Base-by-base conservation (phyloP, 2,329 filamentous ascomycete species). In the Cytospora chrysosperma region DNA sequence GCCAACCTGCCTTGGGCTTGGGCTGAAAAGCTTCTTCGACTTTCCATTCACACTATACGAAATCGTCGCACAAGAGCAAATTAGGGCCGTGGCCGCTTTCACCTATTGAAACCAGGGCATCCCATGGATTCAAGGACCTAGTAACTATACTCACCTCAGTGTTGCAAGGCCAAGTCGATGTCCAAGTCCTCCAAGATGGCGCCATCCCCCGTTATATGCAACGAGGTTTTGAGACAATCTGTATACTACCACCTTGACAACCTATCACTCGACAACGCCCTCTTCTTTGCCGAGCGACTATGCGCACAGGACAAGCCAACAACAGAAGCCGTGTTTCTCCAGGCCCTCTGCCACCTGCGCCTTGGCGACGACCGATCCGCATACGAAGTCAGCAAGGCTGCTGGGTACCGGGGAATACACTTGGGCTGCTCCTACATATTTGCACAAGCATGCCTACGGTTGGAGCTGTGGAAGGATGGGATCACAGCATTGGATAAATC, bases 211-310 rank as follows among this genome's bases (percentile, higher is more conserved):
- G 76, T 78, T 57, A 78, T 80, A 67, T 77, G 84, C 51, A 79
- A 79, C 56, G 77, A 78, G 71, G 77, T 86, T 66, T 71, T 89
- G 64, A 81, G 83, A 71, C 85, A 88, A 74, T 77, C 84, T 63
- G 79, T 89, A 62, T 78, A 88, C 71, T 88, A 89, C 73, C 86
- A 89, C 70, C 87, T 99, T 75, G 95, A 99, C 81, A 96, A 97
- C 74, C 89, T 93, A 72, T 87, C 93, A 43, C 84, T 90, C 73
- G 88, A 93, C 62, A 98, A 96, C 74, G 95, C 95, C 62, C 87
- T 97, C 50, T 99, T 99, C 78, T 92, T 97, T 66, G 91, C 95
- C 65, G 92, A 94, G 72, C 88, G 95, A 68, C 85, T 97, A 24
- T 84, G 88, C 67, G 93, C 92, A 57, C 91, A 94, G 70, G 94